Base-by-base conservation (phyloP, 768 basidiomycete genomes). In the Pleurotus giganteus region DNA sequence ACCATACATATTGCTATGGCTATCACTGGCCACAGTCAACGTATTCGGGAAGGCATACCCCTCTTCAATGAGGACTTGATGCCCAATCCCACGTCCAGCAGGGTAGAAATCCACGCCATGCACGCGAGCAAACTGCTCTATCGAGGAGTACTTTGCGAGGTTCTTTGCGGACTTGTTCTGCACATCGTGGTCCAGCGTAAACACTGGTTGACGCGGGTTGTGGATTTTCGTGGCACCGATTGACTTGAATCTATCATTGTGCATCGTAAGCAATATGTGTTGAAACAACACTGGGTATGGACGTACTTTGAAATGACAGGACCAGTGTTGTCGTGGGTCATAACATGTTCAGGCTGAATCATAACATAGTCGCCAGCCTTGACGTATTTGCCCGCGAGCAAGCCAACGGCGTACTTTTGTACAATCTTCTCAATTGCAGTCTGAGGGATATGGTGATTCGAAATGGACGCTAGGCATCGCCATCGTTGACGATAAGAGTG, bases 361-460 rank as follows among this genome's bases (percentile, higher is more conserved):
- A 98, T 99, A 34, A 98, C 94, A 85, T 98, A 98, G 85, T 99
- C 97, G 12, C 96, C 97, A 32, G 94, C 91, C 62, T 84, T 86
- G 61, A 98, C 91, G 13, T 78, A 74, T 67, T 88, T 91, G 41
- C 88, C 89, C 50, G 78, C 71, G 2, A 92, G 85, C 1, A 94
- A 76, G 47, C 87, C 94, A n/a, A 98, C 91, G 0, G 97, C 87
- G 75, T 98, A 96, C 67, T 88, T 91, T 71, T 98, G 95, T 0
- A 99, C 95, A 58, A 99, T 89, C 76, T 99, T 98, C 72, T 99
- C 96, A 65, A 98, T 91, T 63, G 91, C 74, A 0, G 94, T 97
- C 70, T 98, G 97, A 4, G 91, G 86, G 11, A 75, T 65, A 42
- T 68, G 70, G 11, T 61, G 43, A 11, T 61, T 58, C 12, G 60